phyloP scores from a whole-genome alignment of 129 eudicot genomes.

The Silybum marianum region DNA sequence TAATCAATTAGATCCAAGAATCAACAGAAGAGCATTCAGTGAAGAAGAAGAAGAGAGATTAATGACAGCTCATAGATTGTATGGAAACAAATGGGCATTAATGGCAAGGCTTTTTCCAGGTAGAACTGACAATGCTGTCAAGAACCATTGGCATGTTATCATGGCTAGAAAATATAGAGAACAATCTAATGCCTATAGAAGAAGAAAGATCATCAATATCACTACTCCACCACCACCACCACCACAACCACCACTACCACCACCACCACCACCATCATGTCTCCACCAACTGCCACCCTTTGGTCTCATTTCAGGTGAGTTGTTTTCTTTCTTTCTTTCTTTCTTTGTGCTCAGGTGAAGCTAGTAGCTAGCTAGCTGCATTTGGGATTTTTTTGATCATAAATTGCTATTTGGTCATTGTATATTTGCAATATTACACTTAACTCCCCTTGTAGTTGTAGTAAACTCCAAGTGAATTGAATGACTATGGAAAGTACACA shows the following conservation, averaged over 20 bases:
- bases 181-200: slow-evolving; percentile 34
- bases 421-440: not conserved
- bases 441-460: too few relatives aligned
- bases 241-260: slow-evolving; percentile 24
- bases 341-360: not conserved
- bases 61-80: slow-evolving; percentile 55
- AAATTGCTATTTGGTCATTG: slow-evolving; percentile 12
- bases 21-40: slow-evolving; percentile 58
- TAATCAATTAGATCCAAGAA: slow-evolving; percentile 81
- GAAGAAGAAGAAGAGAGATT: slow-evolving; percentile 83
- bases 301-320: slow-evolving; percentile 26
- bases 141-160: slow-evolving; percentile 91
- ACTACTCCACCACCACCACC: not conserved
- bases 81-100: slow-evolving; percentile 85
- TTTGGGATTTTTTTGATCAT: not conserved
- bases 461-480: too few relatives aligned
- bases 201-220: slow-evolving; percentile 28
- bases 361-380: not conserved
- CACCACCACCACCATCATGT: slow-evolving; percentile 2
- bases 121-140: slow-evolving; percentile 82
- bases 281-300: slow-evolving; percentile 16
- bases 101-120: slow-evolving; percentile 79
- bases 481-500: too few relatives aligned
- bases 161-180: slow-evolving; percentile 76
- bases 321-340: not conserved